Percentiles rank a stretch among this genome's conserved stretches.
Evolutionary conservation across 2,329 filamentous ascomycete genomes (phyloP).

Genomic region (Diplodia mutila): DNA sequence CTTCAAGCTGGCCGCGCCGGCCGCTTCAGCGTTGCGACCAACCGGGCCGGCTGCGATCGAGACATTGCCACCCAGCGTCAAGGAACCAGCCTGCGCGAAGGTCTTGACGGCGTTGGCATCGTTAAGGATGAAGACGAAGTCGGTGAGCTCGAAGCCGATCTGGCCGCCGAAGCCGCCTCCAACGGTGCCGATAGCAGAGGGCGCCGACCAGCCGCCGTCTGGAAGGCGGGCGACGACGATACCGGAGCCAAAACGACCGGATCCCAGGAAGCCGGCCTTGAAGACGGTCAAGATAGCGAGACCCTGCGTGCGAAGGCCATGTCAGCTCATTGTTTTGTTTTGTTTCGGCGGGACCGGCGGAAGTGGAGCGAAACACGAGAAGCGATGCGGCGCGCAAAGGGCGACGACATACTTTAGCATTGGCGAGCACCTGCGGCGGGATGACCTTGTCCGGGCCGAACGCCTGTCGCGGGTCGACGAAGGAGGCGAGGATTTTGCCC

Average conservation of each 20-base stretch:
- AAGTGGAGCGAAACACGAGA: slow-evolving; percentile 24
- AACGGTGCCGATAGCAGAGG: slow-evolving; percentile 77
- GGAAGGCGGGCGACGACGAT: slow-evolving; percentile 78
- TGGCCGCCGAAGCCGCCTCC: slow-evolving; percentile 84
- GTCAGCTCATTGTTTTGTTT: slow-evolving; percentile 22
- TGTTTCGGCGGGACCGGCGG: not conserved
- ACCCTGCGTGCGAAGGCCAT: slow-evolving; percentile 54
- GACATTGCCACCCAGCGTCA: slow-evolving; percentile 95
- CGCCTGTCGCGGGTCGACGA: slow-evolving; percentile 88
- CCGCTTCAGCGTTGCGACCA: slow-evolving; percentile 92
- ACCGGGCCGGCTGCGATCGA: slow-evolving; percentile 93
- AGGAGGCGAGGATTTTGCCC: slow-evolving; percentile 91
- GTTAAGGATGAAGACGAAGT: slow-evolving; percentile 98
- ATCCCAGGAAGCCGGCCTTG: slow-evolving; percentile 85
- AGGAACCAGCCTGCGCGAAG: slow-evolving; percentile 87
- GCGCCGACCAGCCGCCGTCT: slow-evolving; percentile 80
- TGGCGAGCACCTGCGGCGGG: slow-evolving; percentile 83
- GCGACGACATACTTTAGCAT: slow-evolving; percentile 72
- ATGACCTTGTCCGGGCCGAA: slow-evolving; percentile 98
- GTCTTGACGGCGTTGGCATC: slow-evolving; percentile 86
- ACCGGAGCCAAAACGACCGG: slow-evolving; percentile 78
- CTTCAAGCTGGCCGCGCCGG: slow-evolving; percentile 87
- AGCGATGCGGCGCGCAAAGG: not conserved
- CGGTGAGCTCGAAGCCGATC: slow-evolving; percentile 84
- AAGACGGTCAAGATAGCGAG: slow-evolving; percentile 85